Conservation (phyloP, 345 rosid species). For the Pistacia integerrima region DNA sequence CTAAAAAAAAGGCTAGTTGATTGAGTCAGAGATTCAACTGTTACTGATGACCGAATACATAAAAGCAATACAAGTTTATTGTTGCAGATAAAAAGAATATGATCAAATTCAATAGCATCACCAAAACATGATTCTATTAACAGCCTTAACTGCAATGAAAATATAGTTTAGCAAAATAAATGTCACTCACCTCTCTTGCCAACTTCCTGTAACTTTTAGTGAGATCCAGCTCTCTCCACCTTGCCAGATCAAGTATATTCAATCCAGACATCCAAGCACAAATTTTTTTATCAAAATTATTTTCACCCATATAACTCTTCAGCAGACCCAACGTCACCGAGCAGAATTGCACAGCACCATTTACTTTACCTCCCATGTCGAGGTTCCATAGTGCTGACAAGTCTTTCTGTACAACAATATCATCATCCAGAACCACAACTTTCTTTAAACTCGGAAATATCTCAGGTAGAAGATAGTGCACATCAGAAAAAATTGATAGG, state of each 20-base stretch:
- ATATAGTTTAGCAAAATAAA: constrained; percentile 1
- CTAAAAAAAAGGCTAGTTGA: background rate
- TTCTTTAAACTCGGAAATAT: constrained; percentile 66
- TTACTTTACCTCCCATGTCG: constrained; percentile 80
- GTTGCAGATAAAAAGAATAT: background rate
- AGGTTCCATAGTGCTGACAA: constrained; percentile 75
- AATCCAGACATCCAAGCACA: constrained; percentile 97
- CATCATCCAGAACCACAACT: constrained; percentile 85
- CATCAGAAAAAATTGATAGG: constrained; percentile 68
- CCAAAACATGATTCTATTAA: background rate
- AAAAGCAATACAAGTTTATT: no score
- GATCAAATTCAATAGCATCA: constrained; percentile 4
- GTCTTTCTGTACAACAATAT: constrained; percentile 85
- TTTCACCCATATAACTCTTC: constrained; percentile 46
- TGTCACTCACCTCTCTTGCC: constrained; percentile 55
- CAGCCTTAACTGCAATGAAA: background rate
- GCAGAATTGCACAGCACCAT: constrained; percentile 71
- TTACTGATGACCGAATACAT: background rate
- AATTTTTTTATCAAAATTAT: constrained; percentile 39
- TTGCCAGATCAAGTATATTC: constrained; percentile 73
- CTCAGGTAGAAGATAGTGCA: constrained; percentile 82
- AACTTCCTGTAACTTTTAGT: constrained; percentile 61
- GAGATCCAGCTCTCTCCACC: constrained; percentile 67
- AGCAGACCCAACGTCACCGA: constrained; percentile 73
- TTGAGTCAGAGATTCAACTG: background rate